Evolutionary conservation across 148 eudicot species (phyloP), one percentile per base, ranked within the genome.

Genomic region (Nyssa sinensis): DNA sequence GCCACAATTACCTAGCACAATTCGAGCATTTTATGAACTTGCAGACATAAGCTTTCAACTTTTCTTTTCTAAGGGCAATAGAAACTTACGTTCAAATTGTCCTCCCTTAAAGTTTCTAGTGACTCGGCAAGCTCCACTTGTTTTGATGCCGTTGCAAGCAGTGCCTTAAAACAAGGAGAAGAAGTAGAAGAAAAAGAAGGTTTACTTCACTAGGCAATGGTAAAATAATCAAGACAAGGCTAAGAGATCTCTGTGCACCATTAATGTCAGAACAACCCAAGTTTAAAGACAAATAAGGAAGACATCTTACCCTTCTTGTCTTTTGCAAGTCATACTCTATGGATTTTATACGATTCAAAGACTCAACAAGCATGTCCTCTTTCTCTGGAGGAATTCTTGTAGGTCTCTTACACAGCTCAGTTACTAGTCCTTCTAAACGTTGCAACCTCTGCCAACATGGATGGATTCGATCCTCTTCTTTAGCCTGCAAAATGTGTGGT

Each of bases 251-350:
- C 24, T 19, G 9, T 17, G 59, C 57, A 49, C 12, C 19, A 49
- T 17, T 17, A n/a, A 27, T 11, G 5, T 19, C 23, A 51, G n/a
- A 39, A 69, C 24, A n/a, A n/a, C 28, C 57, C 57, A 55, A 3
- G 28, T 67, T 37, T 64, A 28, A 7, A n/a, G 19, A 57, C 39
- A 39, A n/a, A 17, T 1, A 31, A 53, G 51, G 74, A 72, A 58
- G 62, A 62, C 39, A 53, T 44, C 86, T 86, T 80, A 92, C 99
- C 77, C 83, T 90, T 70, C 81, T 95, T 51, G 99, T 95, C 84
- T 92, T 95, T 82, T 90, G 94, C 86, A 95, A 79, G 88, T 95
- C 99, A 72, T 85, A 76, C 81, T 95, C 99, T 60, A 95, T 92
- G 63, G 89, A 88, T 78, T 76, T 95, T 73, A 95, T 94, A 34